Base-by-base conservation (phyloP, 2,329 filamentous ascomycete species). In the Penicillium vulpinum region DNA sequence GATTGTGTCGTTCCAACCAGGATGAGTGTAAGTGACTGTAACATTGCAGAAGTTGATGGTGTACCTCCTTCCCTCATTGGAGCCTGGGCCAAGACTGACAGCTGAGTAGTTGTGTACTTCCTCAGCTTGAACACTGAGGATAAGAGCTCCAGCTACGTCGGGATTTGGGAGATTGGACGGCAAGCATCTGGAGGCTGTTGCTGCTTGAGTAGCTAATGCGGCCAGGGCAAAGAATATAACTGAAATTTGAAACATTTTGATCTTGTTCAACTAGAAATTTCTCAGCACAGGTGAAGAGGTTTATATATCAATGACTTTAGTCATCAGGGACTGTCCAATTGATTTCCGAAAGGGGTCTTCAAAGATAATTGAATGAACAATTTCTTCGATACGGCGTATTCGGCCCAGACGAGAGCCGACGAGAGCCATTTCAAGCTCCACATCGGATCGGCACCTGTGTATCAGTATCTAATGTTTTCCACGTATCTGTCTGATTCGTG, bases 11-110 rank as follows among this genome's bases (percentile, higher is more conserved):
- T 72, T 56, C 40, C 69, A 62, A 4, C 75, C 73, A 0, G 72
- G 73, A 55, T 77, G 75, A 0, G 72, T 77, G 55, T 76, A 75
- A 0, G 63, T 62, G 0, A 77, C 67, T 9, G 71, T 75, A 41
- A 77, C 64, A 46, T 77, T 75, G 66, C 75, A 78, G 57, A 75
- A 74, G 18, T 15, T 15, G 38, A 39, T 39, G 5, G 18, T 39
- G 18, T 39, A 39, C 18, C 2, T 22, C 2, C 10, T 8, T 22
- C 38, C 38, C 5, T 39, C 38, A 11, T 39, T 39, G 5, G 38
- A 22, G 5, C 18, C 38, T 15, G 38, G 38, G 5, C 18, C 38
- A 39, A 22, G 18, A 22, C 38, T 39, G 11, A 39, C 38, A 15
- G 38, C 38, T 22, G 38, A 39, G 22, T 22, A 22, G 18, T 39